Conservation (phyloP, 306 rosid genomes). For the Cucumis melo region DNA sequence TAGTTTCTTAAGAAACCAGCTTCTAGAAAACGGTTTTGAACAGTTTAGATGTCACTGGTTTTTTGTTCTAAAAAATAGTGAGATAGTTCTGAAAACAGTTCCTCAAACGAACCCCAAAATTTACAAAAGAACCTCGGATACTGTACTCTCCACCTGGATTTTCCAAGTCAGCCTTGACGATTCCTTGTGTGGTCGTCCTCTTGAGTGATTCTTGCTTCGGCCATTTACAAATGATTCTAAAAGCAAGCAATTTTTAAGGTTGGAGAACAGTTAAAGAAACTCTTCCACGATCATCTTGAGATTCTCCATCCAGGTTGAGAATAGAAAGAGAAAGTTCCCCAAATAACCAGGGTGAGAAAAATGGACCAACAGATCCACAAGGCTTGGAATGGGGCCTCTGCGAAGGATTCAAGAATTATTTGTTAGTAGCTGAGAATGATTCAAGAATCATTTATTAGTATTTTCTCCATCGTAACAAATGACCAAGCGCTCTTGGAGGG, state of each 20-base stretch:
- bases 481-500: not conserved
- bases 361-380: not conserved
- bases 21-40: not conserved
- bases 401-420: not conserved
- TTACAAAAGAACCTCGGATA: not conserved
- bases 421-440: not conserved
- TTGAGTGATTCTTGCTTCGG: too few relatives aligned
- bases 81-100: not conserved
- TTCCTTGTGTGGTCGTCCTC: not conserved
- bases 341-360: not conserved
- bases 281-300: not conserved
- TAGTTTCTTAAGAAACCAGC: not conserved
- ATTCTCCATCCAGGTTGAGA: not conserved
- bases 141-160: not conserved
- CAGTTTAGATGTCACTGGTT: not conserved
- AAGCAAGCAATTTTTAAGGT: not conserved
- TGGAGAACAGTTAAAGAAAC: not conserved
- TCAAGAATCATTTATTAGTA: not conserved
- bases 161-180: not conserved
- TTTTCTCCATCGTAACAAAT: not conserved
- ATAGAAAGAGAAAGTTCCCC: not conserved
- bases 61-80: not conserved
- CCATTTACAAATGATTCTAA: not conserved
- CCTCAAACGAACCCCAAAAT: not conserved
- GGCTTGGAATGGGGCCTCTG: not conserved